These are phyloP conservation scores for Wickerhamomyces sp. DNA, from an alignment of 1,139 yeast species.

Conservation along the genomic window DNA sequence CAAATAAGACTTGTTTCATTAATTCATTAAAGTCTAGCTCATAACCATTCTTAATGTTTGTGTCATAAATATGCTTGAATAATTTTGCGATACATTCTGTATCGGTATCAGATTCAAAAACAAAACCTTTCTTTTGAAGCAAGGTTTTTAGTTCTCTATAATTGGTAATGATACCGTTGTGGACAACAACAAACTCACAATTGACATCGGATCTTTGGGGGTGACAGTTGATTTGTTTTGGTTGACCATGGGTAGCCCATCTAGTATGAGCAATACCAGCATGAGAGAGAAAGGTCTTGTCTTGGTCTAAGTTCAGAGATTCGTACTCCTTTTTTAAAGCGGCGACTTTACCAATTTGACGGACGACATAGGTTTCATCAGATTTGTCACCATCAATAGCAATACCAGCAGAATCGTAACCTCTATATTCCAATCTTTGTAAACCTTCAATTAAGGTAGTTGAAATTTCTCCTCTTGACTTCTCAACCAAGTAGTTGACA, in stretches of 20 bases:
- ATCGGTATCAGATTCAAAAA: constrained; percentile 91
- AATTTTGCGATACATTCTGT: constrained; percentile 97
- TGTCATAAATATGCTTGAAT: constrained; percentile 85
- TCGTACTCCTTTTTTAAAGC: constrained; percentile 70
- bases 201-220: constrained; percentile 87
- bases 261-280: constrained; percentile 98
- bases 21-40: constrained; percentile 85
- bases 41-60: constrained; percentile 61
- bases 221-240: constrained; percentile 82
- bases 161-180: constrained; percentile 97
- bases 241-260: constrained; percentile 99
- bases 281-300: constrained; percentile 71
- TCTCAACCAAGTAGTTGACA: constrained; percentile 91
- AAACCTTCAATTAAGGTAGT: constrained; percentile 89
- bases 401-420: constrained; percentile 95
- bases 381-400: constrained; percentile 86
- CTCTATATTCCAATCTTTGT: constrained; percentile 92
- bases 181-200: constrained; percentile 89
- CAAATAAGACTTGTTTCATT: constrained; percentile 88
- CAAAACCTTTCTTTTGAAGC: constrained; percentile 71
- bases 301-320: constrained; percentile 48
- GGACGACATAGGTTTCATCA: constrained; percentile 64
- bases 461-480: constrained; percentile 86
- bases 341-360: constrained; percentile 89
- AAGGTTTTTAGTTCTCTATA: constrained; percentile 86